phyloP scores from a whole-genome alignment of 768 basidiomycete genomes.

The Mycena amicta region DNA sequence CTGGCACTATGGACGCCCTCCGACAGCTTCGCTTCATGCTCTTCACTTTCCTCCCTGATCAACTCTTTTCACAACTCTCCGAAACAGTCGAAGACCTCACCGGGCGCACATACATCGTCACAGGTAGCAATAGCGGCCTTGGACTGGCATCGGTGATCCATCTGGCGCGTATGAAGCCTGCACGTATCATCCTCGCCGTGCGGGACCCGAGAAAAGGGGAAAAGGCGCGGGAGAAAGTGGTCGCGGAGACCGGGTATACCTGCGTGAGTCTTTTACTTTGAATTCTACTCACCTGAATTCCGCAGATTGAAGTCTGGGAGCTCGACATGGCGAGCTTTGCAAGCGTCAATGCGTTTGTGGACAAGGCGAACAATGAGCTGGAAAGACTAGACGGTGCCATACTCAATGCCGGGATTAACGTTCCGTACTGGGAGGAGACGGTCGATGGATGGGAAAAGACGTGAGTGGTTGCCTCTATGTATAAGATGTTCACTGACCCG shows the following conservation, averaged over 20 bases:
- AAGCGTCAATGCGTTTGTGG: conserved; percentile 35
- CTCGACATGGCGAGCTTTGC: conserved; percentile 37
- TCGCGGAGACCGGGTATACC: conserved; percentile 24
- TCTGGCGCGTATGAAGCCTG: conserved; percentile 31
- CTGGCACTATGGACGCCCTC: neutral
- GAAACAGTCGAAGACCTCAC: conserved; percentile 30
- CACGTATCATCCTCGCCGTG: conserved; percentile 30
- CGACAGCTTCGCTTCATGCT: neutral
- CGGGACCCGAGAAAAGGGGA: conserved; percentile 30
- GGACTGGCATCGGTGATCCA: conserved; percentile 35
- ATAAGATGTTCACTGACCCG: neutral
- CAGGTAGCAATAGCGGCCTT: conserved; percentile 42
- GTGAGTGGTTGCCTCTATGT: conserved; percentile 17
- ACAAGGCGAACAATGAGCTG: conserved; percentile 27
- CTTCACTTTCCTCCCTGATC: conserved; percentile 7
- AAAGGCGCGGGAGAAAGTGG: conserved; percentile 20
- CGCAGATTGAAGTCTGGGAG: conserved; percentile 34
- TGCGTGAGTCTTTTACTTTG: no score
- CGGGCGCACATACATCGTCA: conserved; percentile 40
- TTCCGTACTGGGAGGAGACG: conserved; percentile 18
- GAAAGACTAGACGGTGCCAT: conserved; percentile 31
- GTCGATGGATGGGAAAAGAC: conserved; percentile 37
- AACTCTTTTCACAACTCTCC: conserved; percentile 8
- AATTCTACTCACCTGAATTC: no score
- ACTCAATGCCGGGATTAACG: conserved; percentile 31